A percentile compares a stretch with the other conserved stretches of the same genome.
phyloP scores from a whole-genome alignment of 2,329 filamentous ascomycete genomes.

The Rosellinia necatrix region DNA sequence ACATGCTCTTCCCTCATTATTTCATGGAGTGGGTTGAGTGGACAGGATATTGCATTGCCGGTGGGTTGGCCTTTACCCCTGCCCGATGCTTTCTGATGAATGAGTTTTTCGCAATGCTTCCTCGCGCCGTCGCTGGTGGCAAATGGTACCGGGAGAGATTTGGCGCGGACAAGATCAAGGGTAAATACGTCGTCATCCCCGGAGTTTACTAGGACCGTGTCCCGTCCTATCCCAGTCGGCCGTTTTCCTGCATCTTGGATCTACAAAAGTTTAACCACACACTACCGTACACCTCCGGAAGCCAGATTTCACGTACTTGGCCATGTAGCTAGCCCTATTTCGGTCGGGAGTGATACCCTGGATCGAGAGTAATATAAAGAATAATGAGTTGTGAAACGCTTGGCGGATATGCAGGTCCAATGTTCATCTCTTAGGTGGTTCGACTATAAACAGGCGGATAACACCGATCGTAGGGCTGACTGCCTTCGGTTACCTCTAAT shows the following conservation, averaged over 20 bases:
- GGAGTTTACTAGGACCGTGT: slow-evolving; percentile 34
- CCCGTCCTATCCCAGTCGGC: not conserved
- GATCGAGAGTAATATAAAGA: too few relatives aligned
- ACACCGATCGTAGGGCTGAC: too few relatives aligned
- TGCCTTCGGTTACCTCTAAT: too few relatives aligned
- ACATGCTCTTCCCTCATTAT: slow-evolving; percentile 90
- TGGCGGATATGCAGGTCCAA: too few relatives aligned
- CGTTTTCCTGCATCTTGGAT: not conserved
- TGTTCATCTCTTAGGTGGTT: too few relatives aligned
- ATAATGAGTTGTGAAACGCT: too few relatives aligned
- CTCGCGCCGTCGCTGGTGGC: slow-evolving; percentile 78
- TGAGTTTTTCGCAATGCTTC: slow-evolving; percentile 87
- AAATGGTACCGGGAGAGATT: slow-evolving; percentile 89
- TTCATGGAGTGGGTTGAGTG: slow-evolving; percentile 98
- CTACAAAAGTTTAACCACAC: not conserved
- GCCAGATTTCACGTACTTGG: too few relatives aligned
- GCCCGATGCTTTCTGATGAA: slow-evolving; percentile 84
- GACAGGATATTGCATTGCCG: slow-evolving; percentile 82
- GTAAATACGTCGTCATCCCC: slow-evolving; percentile 72
- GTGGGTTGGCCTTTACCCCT: slow-evolving; percentile 69
- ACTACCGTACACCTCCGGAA: too few relatives aligned
- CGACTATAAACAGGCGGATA: too few relatives aligned
- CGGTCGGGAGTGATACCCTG: too few relatives aligned
- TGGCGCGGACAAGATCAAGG: slow-evolving; percentile 78
- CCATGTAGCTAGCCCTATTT: not conserved